Base-by-base conservation (phyloP, 345 rosid genomes). In the Salix exigua region DNA sequence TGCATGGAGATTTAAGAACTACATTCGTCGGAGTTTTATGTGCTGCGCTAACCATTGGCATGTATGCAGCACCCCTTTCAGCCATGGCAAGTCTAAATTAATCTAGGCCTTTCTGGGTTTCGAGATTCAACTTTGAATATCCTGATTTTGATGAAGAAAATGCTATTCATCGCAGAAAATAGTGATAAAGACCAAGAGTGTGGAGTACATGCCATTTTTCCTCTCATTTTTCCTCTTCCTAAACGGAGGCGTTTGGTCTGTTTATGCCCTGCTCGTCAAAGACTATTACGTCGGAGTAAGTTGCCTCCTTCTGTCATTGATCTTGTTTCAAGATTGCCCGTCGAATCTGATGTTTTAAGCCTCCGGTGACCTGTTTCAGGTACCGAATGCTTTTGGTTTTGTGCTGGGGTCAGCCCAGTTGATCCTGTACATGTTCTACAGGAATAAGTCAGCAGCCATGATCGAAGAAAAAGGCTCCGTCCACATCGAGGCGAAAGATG, bases 41-140 rank as follows among this genome's bases (percentile, higher is more conserved):
- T 25, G 81, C 87, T 50, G 89, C 30, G 2, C 78, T 88, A 55
- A 87, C 86, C 25, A 78, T 88, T 25, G 86, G 85, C 76, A 87
- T 90, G 94, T 88, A 88, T 61, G 92, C 91, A 14, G 75, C 94
- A 10, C 94, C 94, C 68, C 71, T 87, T 2, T 35, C 86, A 0
- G 86, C 69, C 73, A 85, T 90, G 89, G 94, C 87, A 81, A 48
- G 75, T 30, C 17, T 31, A 8, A 18, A 65, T n/a, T n/a, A n/a
- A n/a, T 3, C 68, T 65, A 28, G 68, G 14, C 66, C 13, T 26
- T 23, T 9, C 7, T 23, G 17, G 1, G 6, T 21, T 26, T 4
- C 8, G 66, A 8, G 28, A 7, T 63, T 10, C 2, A 40, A 3
- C 44, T 40, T 40, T 40, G 44, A 10, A 40, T 40, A 40, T 63